These are phyloP conservation scores for Penicillium angulare DNA, from an alignment of 495 filamentous ascomycete species.

Conservation along the genomic window DNA sequence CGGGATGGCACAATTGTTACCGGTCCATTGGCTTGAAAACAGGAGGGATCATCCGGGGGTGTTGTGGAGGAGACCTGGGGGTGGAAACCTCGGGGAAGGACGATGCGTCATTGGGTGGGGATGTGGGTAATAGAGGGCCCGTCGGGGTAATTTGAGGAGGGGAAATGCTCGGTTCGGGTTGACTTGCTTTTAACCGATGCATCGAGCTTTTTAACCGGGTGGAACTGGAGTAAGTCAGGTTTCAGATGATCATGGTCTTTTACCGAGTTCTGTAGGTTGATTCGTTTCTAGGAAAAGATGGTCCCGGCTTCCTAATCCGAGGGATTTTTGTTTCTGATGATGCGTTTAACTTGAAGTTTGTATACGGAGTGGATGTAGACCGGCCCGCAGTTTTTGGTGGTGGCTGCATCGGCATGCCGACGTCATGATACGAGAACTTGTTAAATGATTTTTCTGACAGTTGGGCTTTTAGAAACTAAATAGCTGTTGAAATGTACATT, in stretches of 20 bases:
- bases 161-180: neutral
- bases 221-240: slow-evolving; percentile 2
- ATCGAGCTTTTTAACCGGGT: neutral
- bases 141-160: slow-evolving; percentile 17
- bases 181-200: neutral
- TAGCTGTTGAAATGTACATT: neutral
- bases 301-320: no score
- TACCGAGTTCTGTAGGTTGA: neutral
- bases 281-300: neutral
- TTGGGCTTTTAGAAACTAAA: no score
- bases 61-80: slow-evolving; percentile 23
- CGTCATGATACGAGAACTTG: slow-evolving; percentile 23
- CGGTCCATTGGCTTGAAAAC: neutral
- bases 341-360: neutral
- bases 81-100: slow-evolving; percentile 9
- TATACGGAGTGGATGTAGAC: neutral
- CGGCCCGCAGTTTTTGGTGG: neutral
- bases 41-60: slow-evolving; percentile 20
- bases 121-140: slow-evolving; percentile 3
- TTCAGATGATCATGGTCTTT: neutral
- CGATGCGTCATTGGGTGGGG: slow-evolving; percentile 20
- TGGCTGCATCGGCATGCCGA: slow-evolving; percentile 30
- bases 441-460: no score
- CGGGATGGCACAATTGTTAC: slow-evolving; percentile 10
- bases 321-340: no score